These are phyloP conservation scores for Telopea speciosissima DNA, from an alignment of 177 flowering plant species.

Conservation along the genomic window DNA sequence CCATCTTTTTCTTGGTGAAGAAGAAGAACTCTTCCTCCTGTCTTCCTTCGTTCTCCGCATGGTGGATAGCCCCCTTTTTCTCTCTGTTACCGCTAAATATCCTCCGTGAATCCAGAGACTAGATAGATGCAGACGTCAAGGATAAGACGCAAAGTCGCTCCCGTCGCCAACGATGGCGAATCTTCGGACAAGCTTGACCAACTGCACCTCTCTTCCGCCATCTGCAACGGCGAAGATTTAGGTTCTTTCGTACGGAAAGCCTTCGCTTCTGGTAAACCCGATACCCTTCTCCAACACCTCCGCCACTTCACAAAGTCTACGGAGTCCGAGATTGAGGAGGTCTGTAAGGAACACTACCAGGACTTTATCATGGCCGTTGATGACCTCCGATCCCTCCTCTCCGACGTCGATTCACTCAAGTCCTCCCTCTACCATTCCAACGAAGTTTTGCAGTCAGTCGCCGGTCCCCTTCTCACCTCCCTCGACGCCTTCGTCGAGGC, in stretches of 20 bases:
- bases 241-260: not conserved
- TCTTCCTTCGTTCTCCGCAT: not conserved
- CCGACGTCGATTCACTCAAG: not conserved
- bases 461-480: not conserved
- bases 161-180: not conserved
- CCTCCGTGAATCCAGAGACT: not conserved
- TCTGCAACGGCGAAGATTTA: not conserved
- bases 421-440: not conserved
- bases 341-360: not conserved
- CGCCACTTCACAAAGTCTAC: not conserved
- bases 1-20: too few relatives aligned
- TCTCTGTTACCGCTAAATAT: not conserved
- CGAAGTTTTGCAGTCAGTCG: not conserved
- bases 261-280: not conserved
- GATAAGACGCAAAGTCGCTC: not conserved
- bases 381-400: not conserved
- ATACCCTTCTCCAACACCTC: not conserved
- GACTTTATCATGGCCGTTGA: not conserved
- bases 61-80: not conserved
- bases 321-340: not conserved
- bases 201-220: not conserved
- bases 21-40: not conserved
- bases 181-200: not conserved
- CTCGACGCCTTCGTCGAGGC: not conserved
- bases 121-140: not conserved